These are phyloP conservation scores for Astragalus glycyphyllos DNA, from an alignment of 306 rosid species.

Conservation along the genomic window DNA sequence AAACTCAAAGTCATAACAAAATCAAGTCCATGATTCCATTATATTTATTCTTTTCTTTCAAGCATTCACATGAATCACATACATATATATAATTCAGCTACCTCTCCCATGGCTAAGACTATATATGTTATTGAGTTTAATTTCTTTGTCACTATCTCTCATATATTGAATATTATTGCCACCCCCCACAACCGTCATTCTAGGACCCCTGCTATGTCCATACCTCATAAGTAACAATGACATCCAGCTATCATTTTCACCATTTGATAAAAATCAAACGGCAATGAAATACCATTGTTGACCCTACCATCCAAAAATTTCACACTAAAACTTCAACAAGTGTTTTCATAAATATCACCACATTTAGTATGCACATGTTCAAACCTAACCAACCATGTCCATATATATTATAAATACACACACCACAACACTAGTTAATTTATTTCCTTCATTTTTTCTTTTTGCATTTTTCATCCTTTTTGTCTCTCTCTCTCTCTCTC, in stretches of 20 bases:
- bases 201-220: conserved; percentile 46
- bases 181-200: conserved; percentile 61
- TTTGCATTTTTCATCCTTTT: conserved; percentile 39
- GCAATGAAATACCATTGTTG: conserved; percentile 18
- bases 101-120: not conserved
- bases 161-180: conserved; percentile 46
- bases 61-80: conserved; percentile 37
- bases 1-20: not conserved
- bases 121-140: not conserved
- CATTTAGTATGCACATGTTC: conserved; percentile 45
- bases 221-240: conserved; percentile 12
- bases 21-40: not conserved
- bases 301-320: conserved; percentile 23
- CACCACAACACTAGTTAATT: too few relatives aligned
- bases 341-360: conserved; percentile 47
- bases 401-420: conserved; percentile 18
- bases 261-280: conserved; percentile 51
- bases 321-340: conserved; percentile 20
- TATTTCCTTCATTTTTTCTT: too few relatives aligned
- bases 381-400: conserved; percentile 44
- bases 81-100: too few relatives aligned
- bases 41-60: conserved; percentile 1
- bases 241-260: conserved; percentile 24
- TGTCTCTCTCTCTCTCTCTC: not conserved
- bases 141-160: conserved; percentile 41